Conservation (phyloP, 495 filamentous ascomycete genomes). For the Tuber microsphaerosporum region DNA sequence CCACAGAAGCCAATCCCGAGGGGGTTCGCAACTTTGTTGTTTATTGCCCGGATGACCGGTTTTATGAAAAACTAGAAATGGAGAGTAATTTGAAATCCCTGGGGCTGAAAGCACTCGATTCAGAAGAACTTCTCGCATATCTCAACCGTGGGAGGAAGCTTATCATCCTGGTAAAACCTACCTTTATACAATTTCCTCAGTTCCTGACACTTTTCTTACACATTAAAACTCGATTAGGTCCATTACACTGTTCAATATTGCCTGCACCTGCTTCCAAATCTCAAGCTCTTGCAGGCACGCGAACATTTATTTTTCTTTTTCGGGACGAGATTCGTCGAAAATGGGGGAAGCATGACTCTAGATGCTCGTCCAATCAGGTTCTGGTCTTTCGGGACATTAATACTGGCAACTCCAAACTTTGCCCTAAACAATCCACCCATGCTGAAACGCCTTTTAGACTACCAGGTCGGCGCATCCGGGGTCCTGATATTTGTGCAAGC, state of each 20-base stretch:
- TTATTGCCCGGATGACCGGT: constrained; percentile 37
- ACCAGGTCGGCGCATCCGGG: constrained; percentile 21
- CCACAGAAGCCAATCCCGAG: constrained; percentile 19
- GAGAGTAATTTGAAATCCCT: constrained; percentile 22
- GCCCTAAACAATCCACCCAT: constrained; percentile 21
- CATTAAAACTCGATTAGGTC: constrained; percentile 13
- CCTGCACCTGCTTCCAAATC: constrained; percentile 35
- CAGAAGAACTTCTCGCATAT: constrained; percentile 15
- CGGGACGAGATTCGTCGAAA: constrained; percentile 24
- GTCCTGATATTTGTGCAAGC: not conserved
- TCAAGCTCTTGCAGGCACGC: constrained; percentile 24
- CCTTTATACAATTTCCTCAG: not conserved
- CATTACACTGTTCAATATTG: constrained; percentile 32
- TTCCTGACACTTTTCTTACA: not conserved
- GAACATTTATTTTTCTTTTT: constrained; percentile 36
- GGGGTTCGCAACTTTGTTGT: constrained; percentile 27
- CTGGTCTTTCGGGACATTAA: constrained; percentile 38
- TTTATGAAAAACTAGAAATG: constrained; percentile 31
- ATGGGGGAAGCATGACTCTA: constrained; percentile 2
- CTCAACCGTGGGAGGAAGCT: constrained; percentile 15
- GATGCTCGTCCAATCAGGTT: constrained; percentile 26
- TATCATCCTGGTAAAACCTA: constrained; percentile 21
- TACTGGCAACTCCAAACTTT: constrained; percentile 36
- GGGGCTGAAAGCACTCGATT: constrained; percentile 20
- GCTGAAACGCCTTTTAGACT: constrained; percentile 24